Evolutionary conservation across 2,329 filamentous ascomycete genomes (phyloP).

Genomic region (Monilinia laxa): DNA sequence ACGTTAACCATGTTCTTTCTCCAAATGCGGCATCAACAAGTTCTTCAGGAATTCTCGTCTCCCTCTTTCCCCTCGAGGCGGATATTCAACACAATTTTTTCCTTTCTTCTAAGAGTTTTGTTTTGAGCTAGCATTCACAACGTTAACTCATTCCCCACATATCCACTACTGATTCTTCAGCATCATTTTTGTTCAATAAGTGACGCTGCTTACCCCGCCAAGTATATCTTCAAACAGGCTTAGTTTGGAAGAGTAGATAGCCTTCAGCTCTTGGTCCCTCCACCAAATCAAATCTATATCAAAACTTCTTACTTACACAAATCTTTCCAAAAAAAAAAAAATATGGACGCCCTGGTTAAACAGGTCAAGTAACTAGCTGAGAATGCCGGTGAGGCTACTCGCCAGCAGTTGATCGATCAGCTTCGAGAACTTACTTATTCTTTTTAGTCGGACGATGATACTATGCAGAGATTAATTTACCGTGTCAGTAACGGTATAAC

Average conservation of each 20-base stretch:
- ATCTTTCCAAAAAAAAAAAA: neutral
- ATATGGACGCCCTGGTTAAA: neutral
- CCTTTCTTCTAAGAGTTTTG: neutral
- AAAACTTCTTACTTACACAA: neutral
- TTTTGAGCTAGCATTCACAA: neutral
- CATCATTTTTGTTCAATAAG: neutral
- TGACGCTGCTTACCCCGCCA: too few relatives aligned
- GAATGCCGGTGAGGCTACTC: neutral
- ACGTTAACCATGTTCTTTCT: too few relatives aligned
- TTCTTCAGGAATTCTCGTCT: neutral
- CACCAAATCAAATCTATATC: neutral
- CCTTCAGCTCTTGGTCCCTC: neutral
- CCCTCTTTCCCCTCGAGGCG: too few relatives aligned
- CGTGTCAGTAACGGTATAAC: neutral
- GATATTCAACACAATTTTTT: neutral
- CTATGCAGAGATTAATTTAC: constrained; percentile 2
- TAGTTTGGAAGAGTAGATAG: neutral
- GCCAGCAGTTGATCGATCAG: neutral
- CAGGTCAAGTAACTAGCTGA: neutral
- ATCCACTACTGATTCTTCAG: neutral
- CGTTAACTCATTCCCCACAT: neutral
- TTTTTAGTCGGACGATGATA: neutral
- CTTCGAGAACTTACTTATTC: neutral
- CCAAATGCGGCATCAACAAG: neutral
- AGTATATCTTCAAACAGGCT: too few relatives aligned